Evolutionary conservation across 305 asterid species (phyloP).

Genomic region (Nicotiana rustica): DNA sequence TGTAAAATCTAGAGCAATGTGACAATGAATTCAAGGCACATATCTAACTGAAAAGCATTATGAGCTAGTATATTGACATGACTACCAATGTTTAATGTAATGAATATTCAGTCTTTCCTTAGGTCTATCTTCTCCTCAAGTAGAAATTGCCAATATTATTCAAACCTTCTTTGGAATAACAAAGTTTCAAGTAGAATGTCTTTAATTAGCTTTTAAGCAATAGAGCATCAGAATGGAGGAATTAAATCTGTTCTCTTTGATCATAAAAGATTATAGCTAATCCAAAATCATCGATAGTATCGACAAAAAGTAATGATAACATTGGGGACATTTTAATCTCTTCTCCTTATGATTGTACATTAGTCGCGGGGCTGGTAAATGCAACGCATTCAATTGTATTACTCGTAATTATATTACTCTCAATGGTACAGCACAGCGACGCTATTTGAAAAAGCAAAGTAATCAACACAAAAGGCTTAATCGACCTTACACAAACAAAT

Average conservation of each 20-base stretch:
- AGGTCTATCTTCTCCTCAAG: background rate
- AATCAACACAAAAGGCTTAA: background rate
- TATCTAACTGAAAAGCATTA: background rate
- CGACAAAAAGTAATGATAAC: background rate
- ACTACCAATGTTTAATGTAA: background rate
- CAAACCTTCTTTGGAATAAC: background rate
- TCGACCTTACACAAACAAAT: no score
- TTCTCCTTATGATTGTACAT: slow-evolving; percentile 21
- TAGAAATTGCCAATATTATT: background rate
- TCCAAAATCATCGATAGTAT: background rate
- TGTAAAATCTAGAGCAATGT: background rate
- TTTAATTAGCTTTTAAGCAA: background rate
- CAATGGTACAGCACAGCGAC: background rate
- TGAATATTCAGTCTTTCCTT: background rate
- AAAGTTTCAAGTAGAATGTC: background rate
- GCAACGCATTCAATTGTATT: background rate
- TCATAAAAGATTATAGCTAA: background rate
- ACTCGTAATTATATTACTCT: no score
- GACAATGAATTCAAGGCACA: background rate
- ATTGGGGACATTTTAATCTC: background rate
- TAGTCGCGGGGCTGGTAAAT: background rate
- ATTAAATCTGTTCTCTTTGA: background rate
- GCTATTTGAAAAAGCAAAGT: background rate
- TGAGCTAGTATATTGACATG: background rate
- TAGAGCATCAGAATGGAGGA: background rate